Percentiles rank a stretch among this genome's conserved stretches.
These are phyloP conservation scores for Ambrosia hybrid DNA, from an alignment of 140 eudicot species.

Conservation along the genomic window DNA sequence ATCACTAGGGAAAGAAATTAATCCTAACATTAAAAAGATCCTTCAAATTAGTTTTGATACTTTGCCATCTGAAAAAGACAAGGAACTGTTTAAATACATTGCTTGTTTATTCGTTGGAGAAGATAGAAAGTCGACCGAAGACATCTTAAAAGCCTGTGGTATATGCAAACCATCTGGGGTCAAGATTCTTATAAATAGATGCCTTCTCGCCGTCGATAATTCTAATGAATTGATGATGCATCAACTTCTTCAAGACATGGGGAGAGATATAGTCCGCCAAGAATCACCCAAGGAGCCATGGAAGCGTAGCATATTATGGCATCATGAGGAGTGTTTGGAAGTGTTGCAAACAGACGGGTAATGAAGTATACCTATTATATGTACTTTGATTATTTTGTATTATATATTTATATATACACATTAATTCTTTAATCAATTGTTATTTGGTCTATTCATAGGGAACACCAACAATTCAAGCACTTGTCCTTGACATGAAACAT, in stretches of 20 bases:
- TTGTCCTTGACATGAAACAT: conserved; percentile 26
- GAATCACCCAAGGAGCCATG: conserved; percentile 19
- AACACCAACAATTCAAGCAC: conserved; percentile 23
- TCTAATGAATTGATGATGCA: conserved; percentile 27
- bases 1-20: not conserved
- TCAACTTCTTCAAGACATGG: conserved; percentile 31
- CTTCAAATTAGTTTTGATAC: conserved; percentile 25
- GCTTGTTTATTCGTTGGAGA: conserved; percentile 34
- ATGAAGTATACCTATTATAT: not conserved
- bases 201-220: conserved; percentile 17
- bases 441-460: conserved; percentile 25
- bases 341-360: no score
- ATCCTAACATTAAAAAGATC: conserved; percentile 10
- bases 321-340: conserved; percentile 7
- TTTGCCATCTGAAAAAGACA: conserved; percentile 18
- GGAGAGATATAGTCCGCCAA: conserved; percentile 28
- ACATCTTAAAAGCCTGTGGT: conserved; percentile 20
- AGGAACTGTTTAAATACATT: conserved; percentile 27
- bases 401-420: not conserved
- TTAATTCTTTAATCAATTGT: not conserved
- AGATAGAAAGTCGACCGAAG: conserved; percentile 7
- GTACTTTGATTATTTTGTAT: not conserved
- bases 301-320: conserved; percentile 24
- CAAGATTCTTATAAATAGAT: conserved; percentile 20
- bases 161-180: conserved; percentile 9